Base-by-base conservation (phyloP, 75 land plant species). In the Selaginella tamariscina region DNA sequence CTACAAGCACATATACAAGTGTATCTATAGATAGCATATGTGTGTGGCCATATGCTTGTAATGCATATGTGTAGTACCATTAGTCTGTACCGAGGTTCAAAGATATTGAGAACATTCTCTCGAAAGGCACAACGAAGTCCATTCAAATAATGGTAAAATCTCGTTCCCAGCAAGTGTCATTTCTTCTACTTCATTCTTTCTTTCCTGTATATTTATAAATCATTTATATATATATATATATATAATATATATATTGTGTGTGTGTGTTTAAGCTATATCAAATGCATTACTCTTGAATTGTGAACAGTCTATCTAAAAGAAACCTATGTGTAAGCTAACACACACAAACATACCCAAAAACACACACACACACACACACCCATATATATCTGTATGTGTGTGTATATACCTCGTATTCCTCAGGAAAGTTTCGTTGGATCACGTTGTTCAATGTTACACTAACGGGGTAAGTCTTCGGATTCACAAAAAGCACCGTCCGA, bases 41-140 rank as follows among this genome's bases (percentile, higher is more conserved):
- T 39, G 49, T 5, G 11, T 5, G 49, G 49, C 5, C 5, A 39
- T 5, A 15, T 15, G 11, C 5, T 15, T 15, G 49, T 15, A 15
- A 39, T 5, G 5, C 49, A 39, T 39, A 39, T 5, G 49, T 39
- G 49, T 5, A 39, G 18, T 69, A 95, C 99, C 99, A 95, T 95
- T 20, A 95, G 85, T 70, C 99, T 80, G 59, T 95, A 95, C 0
- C 99, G 96, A 27, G 99, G 99, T 75, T 95, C 99, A 77, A 95
- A 95, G 59, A 95, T 95, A 70, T 90, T 84, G 18, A 95, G 81
- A 78, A 70, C 73, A 95, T 65, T 70, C 84, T 85, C 75, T 95
- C 86, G 68, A 79, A 78, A 65, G 99, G 99, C 32, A 95, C 70
- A 30, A 95, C 83, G 68, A 83, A 79, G 78, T 90, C 96, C 99